Base-by-base conservation (phyloP, 2,329 filamentous ascomycete genomes). In the Ceratocystis colombiana region DNA sequence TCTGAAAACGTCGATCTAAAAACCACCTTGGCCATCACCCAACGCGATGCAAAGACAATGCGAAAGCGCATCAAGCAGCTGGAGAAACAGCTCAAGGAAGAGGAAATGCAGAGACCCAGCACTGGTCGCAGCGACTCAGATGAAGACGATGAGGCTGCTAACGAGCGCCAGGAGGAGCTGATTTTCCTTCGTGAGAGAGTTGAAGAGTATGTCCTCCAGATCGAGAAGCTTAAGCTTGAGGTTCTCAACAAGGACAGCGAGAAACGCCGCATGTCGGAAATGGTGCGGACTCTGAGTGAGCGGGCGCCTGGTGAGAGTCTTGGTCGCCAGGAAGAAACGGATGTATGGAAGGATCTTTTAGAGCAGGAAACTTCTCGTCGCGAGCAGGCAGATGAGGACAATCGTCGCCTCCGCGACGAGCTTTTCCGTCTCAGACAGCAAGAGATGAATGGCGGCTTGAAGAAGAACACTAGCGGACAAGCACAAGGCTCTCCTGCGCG, bases 1-100 rank as follows among this genome's bases (percentile, higher is more conserved):
- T 91, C 90, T 57, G 93, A 96, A 75, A 99, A 96, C 72, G 93
- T 97, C 3, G 91, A 96, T 73, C 82, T 97, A 62, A 94, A 95
- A 75, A 96, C 93, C 0, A 90, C 89, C 68, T 84, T 96, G 57
- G 86, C 93, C 2, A 89, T 94, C 45, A 82, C 94, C 67, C 90
- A 96, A 75, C 90, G 95, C 70, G 94, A 99, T 72, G 94, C 90
- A 73, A 94, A 95, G 74, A 81, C 86, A 22, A 76, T 97, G 66
- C 86, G 90, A 25, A 86, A 88, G 69, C 87, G 88, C 70, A 82
- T 96, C 67, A 89, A 92, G 72, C 91, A 96, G 71, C 77, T 97
- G 61, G 92, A 97, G 76, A 90, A 89, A 73, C 87, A 88, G 71
- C 76, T 92, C 12, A 84, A 85, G 67, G 82, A 87, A 30, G 84